Evolutionary conservation across 345 rosid genomes (phyloP), one percentile per base, ranked within the genome.

Genomic region (Eucalyptus caleyi): DNA sequence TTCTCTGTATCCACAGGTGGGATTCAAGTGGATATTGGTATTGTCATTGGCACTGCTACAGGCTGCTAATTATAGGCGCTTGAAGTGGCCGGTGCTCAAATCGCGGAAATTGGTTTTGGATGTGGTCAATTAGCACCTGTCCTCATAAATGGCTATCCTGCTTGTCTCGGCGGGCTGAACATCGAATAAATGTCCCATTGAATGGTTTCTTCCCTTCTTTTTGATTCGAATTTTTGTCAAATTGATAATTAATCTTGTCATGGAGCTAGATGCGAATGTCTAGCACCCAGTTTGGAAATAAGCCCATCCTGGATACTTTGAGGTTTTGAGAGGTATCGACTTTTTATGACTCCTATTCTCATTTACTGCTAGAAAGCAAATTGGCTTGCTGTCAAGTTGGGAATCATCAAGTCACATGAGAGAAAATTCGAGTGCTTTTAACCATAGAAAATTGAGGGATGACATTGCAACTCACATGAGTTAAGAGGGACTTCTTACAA

Each of bases 21-120:
- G 99, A 88, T 97, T 97, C 91, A 98, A 98, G 92, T 97, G 99
- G 99, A 98, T 98, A 91, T 97, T 97, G 88, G 93, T 97, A 89
- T 94, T 98, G 51, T 97, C 99, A 50, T 89, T 98, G 90, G 99
- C 98, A 11, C 91, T 98, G 72, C 98, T 98, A 91, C 99, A 97
- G 92, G 99, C 99, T 87, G 98, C 91, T 24, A 97, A 97, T 83
- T 96, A 95, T 93, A 93, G 99, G 92, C 95, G 99, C 59, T 89
- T 97, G 95, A 98, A 62, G 95, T 96, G 99, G 99, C 96, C 99
- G 7, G 94, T 97, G 86, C 91, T 96, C 86, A 96, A 98, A 91
- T 97, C 99, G 30, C 97, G 99, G 88, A 96, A 94, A 94, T 94
- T 98, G 89, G 96, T 98, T 49, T 86, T 96, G 3, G 99, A 98